Percentiles rank a stretch among this genome's conserved stretches.
Evolutionary conservation across 306 rosid species (phyloP).

Genomic region (Calophaca sinica): DNA sequence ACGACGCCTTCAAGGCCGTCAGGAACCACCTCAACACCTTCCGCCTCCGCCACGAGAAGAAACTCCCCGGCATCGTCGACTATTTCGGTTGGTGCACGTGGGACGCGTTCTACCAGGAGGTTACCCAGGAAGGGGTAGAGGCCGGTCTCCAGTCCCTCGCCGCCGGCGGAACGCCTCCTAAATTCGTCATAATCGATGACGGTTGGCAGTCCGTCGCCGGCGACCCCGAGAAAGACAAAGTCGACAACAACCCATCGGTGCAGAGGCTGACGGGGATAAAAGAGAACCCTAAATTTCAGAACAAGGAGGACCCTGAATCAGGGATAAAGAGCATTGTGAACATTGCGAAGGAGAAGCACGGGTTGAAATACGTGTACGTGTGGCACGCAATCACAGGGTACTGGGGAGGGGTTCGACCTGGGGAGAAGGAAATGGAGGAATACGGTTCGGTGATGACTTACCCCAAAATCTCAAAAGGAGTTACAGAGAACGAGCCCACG

Average conservation of each 20-base stretch:
- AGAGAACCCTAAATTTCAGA: constrained; percentile 77
- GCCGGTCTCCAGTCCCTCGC: constrained; percentile 66
- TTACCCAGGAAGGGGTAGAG: constrained; percentile 86
- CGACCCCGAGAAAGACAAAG: constrained; percentile 27
- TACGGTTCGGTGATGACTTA: constrained; percentile 64
- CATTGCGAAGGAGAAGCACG: constrained; percentile 70
- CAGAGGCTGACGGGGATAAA: constrained; percentile 67
- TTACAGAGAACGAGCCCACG: constrained; percentile 75
- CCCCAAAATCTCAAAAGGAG: constrained; percentile 66
- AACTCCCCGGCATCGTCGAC: constrained; percentile 73
- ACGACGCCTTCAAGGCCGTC: constrained; percentile 66
- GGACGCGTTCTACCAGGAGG: constrained; percentile 93
- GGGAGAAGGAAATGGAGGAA: constrained; percentile 72
- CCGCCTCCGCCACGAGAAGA: constrained; percentile 86
- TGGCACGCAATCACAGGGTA: constrained; percentile 98
- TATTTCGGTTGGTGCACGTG: constrained; percentile 95
- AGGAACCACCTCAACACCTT: constrained; percentile 69
- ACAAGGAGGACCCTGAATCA: constrained; percentile 53
- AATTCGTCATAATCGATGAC: constrained; percentile 88
- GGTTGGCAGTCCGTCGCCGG: constrained; percentile 84
- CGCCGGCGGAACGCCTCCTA: constrained; percentile 76
- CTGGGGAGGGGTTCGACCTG: constrained; percentile 93
- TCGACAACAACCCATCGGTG: constrained; percentile 10
- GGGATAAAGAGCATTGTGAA: constrained; percentile 72
- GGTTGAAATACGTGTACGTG: constrained; percentile 74